phyloP scores from a whole-genome alignment of 2,329 filamentous ascomycete species.

The Aurifilum marmelostoma region DNA sequence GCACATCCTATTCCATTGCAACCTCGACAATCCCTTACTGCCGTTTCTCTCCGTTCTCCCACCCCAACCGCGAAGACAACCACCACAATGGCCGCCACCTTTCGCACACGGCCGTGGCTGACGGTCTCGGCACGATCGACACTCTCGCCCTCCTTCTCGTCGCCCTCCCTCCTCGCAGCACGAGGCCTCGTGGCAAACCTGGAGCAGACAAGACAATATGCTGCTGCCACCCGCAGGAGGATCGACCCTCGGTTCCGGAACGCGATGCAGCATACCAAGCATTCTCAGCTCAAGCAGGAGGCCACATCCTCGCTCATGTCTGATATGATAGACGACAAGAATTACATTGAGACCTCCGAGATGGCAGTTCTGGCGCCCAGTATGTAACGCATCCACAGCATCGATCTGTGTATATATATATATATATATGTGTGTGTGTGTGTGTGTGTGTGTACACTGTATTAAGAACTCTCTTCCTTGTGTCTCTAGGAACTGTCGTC shows the following conservation, averaged over 20 bases:
- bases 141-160: background rate
- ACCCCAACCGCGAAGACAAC: background rate
- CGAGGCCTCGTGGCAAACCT: slow-evolving; percentile 15
- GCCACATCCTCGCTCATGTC: slow-evolving; percentile 17
- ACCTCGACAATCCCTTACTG: background rate
- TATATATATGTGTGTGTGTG: too few species aligned
- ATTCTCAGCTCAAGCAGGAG: slow-evolving; percentile 10
- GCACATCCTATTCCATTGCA: too few species aligned
- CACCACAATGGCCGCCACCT: slow-evolving; percentile 28
- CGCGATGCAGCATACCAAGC: background rate
- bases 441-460: background rate
- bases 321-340: slow-evolving; percentile 1
- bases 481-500: slow-evolving; percentile 51
- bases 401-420: background rate
- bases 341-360: background rate
- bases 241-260: slow-evolving; percentile 16
- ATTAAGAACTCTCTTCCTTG: background rate
- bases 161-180: background rate
- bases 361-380: slow-evolving; percentile 21
- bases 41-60: background rate
- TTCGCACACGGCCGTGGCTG: slow-evolving; percentile 29
- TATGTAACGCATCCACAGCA: slow-evolving; percentile 7
- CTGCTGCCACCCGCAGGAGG: slow-evolving; percentile 3
- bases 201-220: slow-evolving; percentile 20
- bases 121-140: background rate